These are phyloP conservation scores for Bipolaris cookei DNA, from an alignment of 2,329 filamentous ascomycete genomes.

Conservation along the genomic window DNA sequence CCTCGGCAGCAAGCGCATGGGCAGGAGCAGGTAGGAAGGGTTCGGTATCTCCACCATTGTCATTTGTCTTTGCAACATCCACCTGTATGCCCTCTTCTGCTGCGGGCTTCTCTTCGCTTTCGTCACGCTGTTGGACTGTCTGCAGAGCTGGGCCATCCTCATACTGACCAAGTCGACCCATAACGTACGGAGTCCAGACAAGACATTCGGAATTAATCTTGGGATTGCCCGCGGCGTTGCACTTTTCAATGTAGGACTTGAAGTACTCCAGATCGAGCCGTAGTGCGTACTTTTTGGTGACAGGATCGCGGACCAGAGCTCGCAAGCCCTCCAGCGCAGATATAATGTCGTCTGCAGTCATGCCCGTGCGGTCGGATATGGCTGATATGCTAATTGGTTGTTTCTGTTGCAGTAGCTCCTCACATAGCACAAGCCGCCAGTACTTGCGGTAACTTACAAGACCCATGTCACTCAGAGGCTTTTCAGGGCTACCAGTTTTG, in stretches of 20 bases:
- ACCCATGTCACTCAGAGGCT: constrained; percentile 97
- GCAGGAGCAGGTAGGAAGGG: constrained; percentile 30
- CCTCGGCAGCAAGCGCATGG: constrained; percentile 34
- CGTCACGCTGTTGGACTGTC: constrained; percentile 85
- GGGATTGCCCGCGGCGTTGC: constrained; percentile 87
- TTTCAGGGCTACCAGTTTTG: constrained; percentile 95
- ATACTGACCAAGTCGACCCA: constrained; percentile 85
- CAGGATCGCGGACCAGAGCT: constrained; percentile 85
- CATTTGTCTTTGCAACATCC: constrained; percentile 36
- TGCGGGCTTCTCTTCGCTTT: constrained; percentile 58
- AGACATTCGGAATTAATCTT: constrained; percentile 79
- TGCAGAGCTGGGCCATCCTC: constrained; percentile 82
- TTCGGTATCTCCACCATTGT: constrained; percentile 22
- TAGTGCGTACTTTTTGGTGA: constrained; percentile 87
- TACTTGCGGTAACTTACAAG: constrained; percentile 97
- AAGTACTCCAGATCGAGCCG: constrained; percentile 86
- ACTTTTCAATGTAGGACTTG: constrained; percentile 83
- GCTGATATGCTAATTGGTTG: constrained; percentile 62
- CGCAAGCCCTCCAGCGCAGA: constrained; percentile 89
- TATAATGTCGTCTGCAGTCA: constrained; percentile 95
- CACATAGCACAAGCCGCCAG: constrained; percentile 88
- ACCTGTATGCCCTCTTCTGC: constrained; percentile 55
- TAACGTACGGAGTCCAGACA: constrained; percentile 96
- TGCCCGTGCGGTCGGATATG: constrained; percentile 87
- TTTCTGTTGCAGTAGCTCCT: constrained; percentile 74